Evolutionary conservation across 176 grass and related monocot species (phyloP), one percentile per base, ranked within the genome.

Genomic region (Coix lacrymajobi): DNA sequence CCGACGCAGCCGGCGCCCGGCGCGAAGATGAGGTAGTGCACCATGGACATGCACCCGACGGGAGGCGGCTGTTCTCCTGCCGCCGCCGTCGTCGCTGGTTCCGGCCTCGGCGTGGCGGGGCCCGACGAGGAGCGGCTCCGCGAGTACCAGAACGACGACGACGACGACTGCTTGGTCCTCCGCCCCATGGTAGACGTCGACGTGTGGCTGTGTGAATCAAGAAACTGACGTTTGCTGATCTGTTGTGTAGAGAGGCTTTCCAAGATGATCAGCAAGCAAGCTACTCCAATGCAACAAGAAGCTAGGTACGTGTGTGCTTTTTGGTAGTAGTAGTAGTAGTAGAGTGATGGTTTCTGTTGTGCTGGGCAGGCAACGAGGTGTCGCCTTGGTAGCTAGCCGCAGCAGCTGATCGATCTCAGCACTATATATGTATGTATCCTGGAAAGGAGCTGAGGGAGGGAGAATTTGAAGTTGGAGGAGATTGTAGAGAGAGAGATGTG

Each of bases 31-130:
- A 96, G 87, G 87, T 93, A 88, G 46, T 93, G 88, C 13, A 99
- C 62, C 93, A 99, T 91, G 87, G 91, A 81, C 96, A 99, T 99
- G 93, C 96, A 99, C 8, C 96, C 96, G 15, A 69, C 0, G 19
- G 62, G 43, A 1, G 63, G 78, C n/a, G n/a, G n/a, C n/a, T n/a
- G n/a, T 0, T 51, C 43, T 3, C 38, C 24, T 11, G 8, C 36
- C 6, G 14, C 2, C 15, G 15, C 40, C 40, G 38, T 11, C 13
- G 45, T 11, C 13, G 45, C 65, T 2, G 66, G 40, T 1, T 44
- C 69, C 40, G 69, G 69, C 6, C 78, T 51, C 1, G 78, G 63
- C 44, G 78, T 69, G 45, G 78, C 20, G 0, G 87, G 77, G 7
- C 44, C 39, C 1, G 89, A 86, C 13, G 81, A 19, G 22, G 66